Evolutionary conservation across 139 green algal species (phyloP), one percentile per base, ranked within the genome.

Genomic region (Chlorella sp.): DNA sequence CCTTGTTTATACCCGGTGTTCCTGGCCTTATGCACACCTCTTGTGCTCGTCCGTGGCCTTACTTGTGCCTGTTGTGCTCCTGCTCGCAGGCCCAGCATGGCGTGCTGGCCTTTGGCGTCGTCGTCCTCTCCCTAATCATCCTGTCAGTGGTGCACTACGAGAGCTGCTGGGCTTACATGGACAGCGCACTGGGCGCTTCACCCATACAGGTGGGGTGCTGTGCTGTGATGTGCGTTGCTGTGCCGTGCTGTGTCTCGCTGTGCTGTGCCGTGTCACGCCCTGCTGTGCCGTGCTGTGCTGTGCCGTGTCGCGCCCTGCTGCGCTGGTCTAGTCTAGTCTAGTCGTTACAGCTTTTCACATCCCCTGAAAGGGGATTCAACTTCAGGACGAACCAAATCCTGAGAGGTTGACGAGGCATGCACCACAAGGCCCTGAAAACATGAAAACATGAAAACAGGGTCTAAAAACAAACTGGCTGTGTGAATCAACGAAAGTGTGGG

Each of bases 81-180:
- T 64, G 12, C n/a, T n/a, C 22, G 60, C 82, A 86, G 82, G 82
- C 57, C 16, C 82, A 60, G 28, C 82, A 88, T 68, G 71, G 84
- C 84, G n/a, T 66, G 21, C 37, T 53, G 1, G 40, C 71, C 32
- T 88, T 88, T 22, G 12, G 30, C 40, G 34, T 30, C 37, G 71
- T 88, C 26, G 9, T 88, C 28, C 11, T 88, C 16, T 68, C 66
- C 60, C 28, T 81, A 26, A 40, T 88, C 2, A 40, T 88, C 21
- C 40, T 88, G 24, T 66, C 84, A 3, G 42, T 68, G 19, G 42
- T 88, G 12, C 71, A 66, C 28, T 64, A 81, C 84, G 36, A 80
- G 37, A n/a, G 24, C 24, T 87, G 83, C 64, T 87, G 83, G 83
- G 21, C 11, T 3, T 87, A 87, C 61, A 61, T 87, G 36, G 83